Base-by-base conservation (phyloP, 1,284 basidiomycete genomes). In the Schizopora paradoxa region DNA sequence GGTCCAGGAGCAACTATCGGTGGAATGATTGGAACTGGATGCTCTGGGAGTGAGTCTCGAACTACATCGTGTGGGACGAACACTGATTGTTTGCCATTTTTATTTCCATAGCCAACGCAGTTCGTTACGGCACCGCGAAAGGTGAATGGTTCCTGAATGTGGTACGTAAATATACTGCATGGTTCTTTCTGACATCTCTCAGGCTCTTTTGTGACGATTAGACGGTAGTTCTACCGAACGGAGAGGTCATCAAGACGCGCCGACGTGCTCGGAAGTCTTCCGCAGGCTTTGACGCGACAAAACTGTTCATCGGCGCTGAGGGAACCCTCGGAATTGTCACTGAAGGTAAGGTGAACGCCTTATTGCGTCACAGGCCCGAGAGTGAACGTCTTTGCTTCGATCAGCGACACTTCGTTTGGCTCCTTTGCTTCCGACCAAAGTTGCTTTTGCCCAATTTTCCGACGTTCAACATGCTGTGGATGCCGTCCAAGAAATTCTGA, bases 201-300 rank as follows among this genome's bases (percentile, higher is more conserved):
- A 35, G 18, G 18, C 18, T 2, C 33, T 4, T 23, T 10, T 36
- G 34, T 36, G 11, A 8, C 18, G 10, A 18, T 10, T 44, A 74
- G 65, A 76, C 70, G 3, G 72, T 74, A 22, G 77, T 79, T 0
- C 62, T 79, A 4, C 69, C 77, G 3, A 67, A 66, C 34, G 77
- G 78, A n/a, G 72, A 80, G 54, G 68, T 82, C 16, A 77, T 80
- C 59, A 77, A 76, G 56, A 82, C 79, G 0, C 67, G 77, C 2
- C 66, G 68, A 40, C 52, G 71, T 43, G 75, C 77, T 2, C 59
- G 62, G 34, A 80, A 80, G 58, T 77, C 74, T 2, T 68, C 71
- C 2, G 77, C 76, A 6, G 77, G 77, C 1, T 77, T 73, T 29
- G 76, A 81, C 54, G 63, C 74, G 3, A 76, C 75, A 23, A 74